phyloP scores from a whole-genome alignment of 192 early-diverging fungal species.

The Gaertneriomyces sp. region DNA sequence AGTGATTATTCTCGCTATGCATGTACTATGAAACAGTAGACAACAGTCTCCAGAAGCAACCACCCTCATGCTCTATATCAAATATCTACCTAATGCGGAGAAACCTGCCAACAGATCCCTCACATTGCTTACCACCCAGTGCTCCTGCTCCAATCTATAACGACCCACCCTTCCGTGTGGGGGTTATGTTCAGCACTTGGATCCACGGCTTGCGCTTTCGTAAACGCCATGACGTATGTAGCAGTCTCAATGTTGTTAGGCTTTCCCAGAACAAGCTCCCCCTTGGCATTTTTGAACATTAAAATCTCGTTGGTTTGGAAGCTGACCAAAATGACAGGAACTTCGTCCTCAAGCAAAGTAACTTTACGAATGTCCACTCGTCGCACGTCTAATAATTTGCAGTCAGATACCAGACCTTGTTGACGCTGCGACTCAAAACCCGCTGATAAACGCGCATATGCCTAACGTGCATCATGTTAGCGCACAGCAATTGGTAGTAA shows the following conservation, averaged over 20 bases:
- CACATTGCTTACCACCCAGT: slow-evolving; percentile 25
- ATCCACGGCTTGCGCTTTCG: slow-evolving; percentile 63
- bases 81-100: too few species aligned
- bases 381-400: slow-evolving; percentile 89
- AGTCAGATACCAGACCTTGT: slow-evolving; percentile 88
- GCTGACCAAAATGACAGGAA: slow-evolving; percentile 83
- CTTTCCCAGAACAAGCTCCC: slow-evolving; percentile 81
- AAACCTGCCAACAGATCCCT: neutral
- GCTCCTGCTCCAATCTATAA: slow-evolving; percentile 66
- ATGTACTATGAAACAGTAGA: too few species aligned
- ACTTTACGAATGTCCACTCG: slow-evolving; percentile 86
- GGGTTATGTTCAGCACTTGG: slow-evolving; percentile 75
- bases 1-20: too few species aligned
- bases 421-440: slow-evolving; percentile 78
- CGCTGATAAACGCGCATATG: slow-evolving; percentile 68
- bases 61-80: too few species aligned
- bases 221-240: slow-evolving; percentile 85
- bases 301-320: slow-evolving; percentile 95
- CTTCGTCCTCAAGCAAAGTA: slow-evolving; percentile 86
- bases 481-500: slow-evolving; percentile 2
- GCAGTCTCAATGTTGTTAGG: slow-evolving; percentile 81
- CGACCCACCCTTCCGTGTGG: slow-evolving; percentile 85
- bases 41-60: too few species aligned
- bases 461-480: slow-evolving; percentile 54
- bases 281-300: slow-evolving; percentile 83